Evolutionary conservation across 768 basidiomycete genomes (phyloP), one percentile per base, ranked within the genome.

Genomic region (Tephrocybe sp.): DNA sequence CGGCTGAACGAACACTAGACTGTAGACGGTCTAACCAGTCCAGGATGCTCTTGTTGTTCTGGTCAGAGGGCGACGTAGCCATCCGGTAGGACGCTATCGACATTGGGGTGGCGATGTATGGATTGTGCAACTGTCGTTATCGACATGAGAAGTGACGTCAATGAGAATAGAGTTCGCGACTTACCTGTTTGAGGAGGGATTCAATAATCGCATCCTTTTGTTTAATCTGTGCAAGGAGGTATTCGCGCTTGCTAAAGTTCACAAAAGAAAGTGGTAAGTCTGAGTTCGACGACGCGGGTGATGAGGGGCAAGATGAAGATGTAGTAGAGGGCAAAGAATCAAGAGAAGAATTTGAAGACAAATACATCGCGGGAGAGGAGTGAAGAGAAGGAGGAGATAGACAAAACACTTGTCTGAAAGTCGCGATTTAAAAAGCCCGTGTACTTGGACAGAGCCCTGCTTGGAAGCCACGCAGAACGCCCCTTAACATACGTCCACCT

Each of bases 191-290:
- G 56, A 93, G 76, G 12, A 92, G 79, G 12, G 83, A 86, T 54
- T 91, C 87, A 57, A 93, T 92, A 57, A 92, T 86, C 16, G 81
- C 74, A 69, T 93, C 90, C 70, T 93, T 93, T 69, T 93, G 90
- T 46, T 84, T 79, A 55, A 93, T 84, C 63, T 92, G 88, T 4
- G 88, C 87, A 21, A 92, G 78, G 15, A 93, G 74, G 61, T 91
- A 91, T 60, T 92, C 91, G 50, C 89, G 82, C 71, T 91, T 91
- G 62, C 90, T 93, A 58, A 65, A 69, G 16, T 55, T 60, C 57
- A 64, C 64, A 58, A 68, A 58, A 56, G 63, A 48, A 53, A 65
- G 69, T 27, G 75, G 63, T 55, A 72, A 71, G 57, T 71, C 69
- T 39, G 72, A 69, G 34, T 66, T 64, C 53, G 64, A 55, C 45